Base-by-base conservation (phyloP, 2,329 filamentous ascomycete species). In the Alternaria arbusti region DNA sequence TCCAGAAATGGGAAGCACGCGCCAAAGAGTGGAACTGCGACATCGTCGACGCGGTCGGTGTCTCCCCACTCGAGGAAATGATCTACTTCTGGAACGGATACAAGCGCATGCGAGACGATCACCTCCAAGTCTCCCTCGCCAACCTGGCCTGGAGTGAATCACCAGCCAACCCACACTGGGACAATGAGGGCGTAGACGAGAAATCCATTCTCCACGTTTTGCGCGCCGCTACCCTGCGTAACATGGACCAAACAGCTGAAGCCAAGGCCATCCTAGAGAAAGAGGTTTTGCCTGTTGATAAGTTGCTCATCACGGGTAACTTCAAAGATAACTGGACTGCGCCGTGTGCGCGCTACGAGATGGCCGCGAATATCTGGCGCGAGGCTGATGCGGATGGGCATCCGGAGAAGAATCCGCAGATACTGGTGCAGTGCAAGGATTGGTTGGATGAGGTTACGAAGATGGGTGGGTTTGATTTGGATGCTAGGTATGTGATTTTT, bases 1-100 rank as follows among this genome's bases (percentile, higher is more conserved):
- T 98, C 13, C 86, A 88, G 58, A 97, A 97, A 79, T 97, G 94
- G 94, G 91, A 96, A 73, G 88, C 89, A 28, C 86, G 93, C 22
- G 89, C 91, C 5, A 90, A 90, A 74, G 84, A 86, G 49, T 87
- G 89, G 79, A 84, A 86, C 2, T 77, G 75, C 65, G 87, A 90
- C 51, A 83, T 97, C 4, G 86, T 91, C 2, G 95, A 98, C 70
- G 94, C 91, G 0, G 85, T 96, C 9, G 94, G 94, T 0, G 85
- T 92, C 4, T 91, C 90, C 63, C 96, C 96, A 0, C 84, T 93
- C 1, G 88, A 94, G 73, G 96, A 98, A 82, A 97, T 98, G 91
- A 90, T 91, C 12, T 97, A 95, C 78, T 89, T 98, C 72, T 98
- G 94, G 94, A 94, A 93, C 74, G 95, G 94, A 0, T 89, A 88